A percentile compares a stretch with the other conserved stretches of the same genome.
These are phyloP conservation scores for Fusarium coicis DNA, from an alignment of 2,329 filamentous ascomycete species.

Conservation along the genomic window DNA sequence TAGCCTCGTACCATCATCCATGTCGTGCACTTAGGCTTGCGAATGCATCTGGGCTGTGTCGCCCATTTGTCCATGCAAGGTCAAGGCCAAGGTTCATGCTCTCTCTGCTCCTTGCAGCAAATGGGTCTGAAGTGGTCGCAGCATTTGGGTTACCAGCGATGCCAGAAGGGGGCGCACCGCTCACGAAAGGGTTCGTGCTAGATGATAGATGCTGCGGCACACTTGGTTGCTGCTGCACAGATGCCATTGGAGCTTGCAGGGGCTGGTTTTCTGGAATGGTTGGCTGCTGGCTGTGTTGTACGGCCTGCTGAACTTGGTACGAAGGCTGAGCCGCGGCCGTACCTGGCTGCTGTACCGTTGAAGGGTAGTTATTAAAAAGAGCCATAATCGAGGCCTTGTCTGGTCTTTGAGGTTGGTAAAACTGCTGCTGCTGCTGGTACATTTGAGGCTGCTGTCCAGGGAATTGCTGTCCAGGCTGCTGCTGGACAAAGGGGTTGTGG, in stretches of 20 bases:
- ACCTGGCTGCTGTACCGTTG: slow-evolving; percentile 55
- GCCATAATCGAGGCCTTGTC: slow-evolving; percentile 82
- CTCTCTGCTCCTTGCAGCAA: slow-evolving; percentile 67
- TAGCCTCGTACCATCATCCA: slow-evolving; percentile 50
- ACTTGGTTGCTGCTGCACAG: slow-evolving; percentile 40
- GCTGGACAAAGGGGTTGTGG: slow-evolving; percentile 45
- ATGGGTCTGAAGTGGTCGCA: slow-evolving; percentile 56
- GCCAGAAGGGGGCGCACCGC: slow-evolving; percentile 42
- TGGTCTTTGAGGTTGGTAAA: slow-evolving; percentile 60
- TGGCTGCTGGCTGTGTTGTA: slow-evolving; percentile 39
- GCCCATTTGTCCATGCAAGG: slow-evolving; percentile 73
- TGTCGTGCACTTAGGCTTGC: slow-evolving; percentile 76
- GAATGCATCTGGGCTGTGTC: slow-evolving; percentile 84
- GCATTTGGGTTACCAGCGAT: slow-evolving; percentile 34
- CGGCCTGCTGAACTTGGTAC: slow-evolving; percentile 8
- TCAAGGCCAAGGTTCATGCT: slow-evolving; percentile 75
- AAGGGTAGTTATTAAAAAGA: slow-evolving; percentile 73
- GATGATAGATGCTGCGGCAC: slow-evolving; percentile 52
- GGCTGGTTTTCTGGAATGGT: slow-evolving; percentile 47
- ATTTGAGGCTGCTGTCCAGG: slow-evolving; percentile 37
- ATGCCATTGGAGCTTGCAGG: slow-evolving; percentile 41
- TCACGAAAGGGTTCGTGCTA: slow-evolving; percentile 69
- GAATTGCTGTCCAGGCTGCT: slow-evolving; percentile 32
- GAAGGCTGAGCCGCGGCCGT: slow-evolving; percentile 44
- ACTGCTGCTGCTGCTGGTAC: slow-evolving; percentile 47